Base-by-base conservation (phyloP, 73 alveolate species). In the Tetrahymena malaccensis region DNA sequence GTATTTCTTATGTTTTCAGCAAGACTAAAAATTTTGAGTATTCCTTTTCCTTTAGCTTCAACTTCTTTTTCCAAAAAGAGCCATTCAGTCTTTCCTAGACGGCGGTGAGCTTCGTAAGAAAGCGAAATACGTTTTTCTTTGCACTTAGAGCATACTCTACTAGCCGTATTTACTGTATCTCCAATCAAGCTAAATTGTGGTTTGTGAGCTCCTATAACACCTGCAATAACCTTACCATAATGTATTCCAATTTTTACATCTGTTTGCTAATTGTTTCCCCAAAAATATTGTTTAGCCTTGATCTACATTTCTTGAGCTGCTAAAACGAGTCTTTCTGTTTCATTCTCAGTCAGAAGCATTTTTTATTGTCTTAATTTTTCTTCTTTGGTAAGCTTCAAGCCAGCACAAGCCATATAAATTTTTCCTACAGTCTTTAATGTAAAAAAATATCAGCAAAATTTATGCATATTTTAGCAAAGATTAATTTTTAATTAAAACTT, bases 341-440 rank as follows among this genome's bases (percentile, higher is more conserved):
- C 94, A 35, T 95, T 94, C 35, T 83, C 94, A 34, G 94, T 85
- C 25, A 93, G 27, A 10, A 50, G 56, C 43, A 95, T 93, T 85
- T 95, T 94, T 31, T 93, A 40, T 34, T 70, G 11, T 70, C 89
- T 70, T 25, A 96, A 96, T 93, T 94, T 94, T 40, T 94, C 94
- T n/a, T 85, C 84, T 43, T 95, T 94, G 31, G 93, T 43, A 0
- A 93, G 35, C 38, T 97, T 97, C 85, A 98, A 95, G 1, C 99
- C 99, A 40, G 98, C 98, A 85, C 99, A 97, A 27, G 98, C 98
- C 99, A 98, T 97, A 94, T 98, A 98, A 19, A 99, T 97, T 85
- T 97, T 97, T 11, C 99, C 99, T 4, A 98, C 99, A 33, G 99
- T 98, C 96, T 98, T 98, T 35, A 97, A 96, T 35, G 2, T 10